Percentiles rank a stretch among this genome's conserved stretches.
Conservation (phyloP, 75 land plant genomes). For the Cupressus sempervirens region DNA sequence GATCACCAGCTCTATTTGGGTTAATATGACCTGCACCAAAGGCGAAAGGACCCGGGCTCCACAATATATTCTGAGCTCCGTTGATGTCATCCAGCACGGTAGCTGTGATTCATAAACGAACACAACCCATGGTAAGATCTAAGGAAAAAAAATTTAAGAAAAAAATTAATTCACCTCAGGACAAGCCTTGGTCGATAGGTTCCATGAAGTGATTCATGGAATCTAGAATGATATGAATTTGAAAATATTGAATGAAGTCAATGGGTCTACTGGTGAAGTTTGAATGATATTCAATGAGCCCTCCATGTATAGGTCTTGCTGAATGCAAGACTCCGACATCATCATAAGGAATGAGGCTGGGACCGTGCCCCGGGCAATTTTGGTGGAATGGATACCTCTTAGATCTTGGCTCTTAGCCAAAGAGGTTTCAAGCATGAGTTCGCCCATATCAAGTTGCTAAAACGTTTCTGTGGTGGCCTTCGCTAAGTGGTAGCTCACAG, state of each 20-base stretch:
- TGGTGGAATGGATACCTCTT: no score
- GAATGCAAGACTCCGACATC: no score
- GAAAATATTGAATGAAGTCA: neutral
- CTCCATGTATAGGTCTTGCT: no score
- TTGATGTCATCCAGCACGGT: constrained; percentile 24
- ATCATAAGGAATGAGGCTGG: no score
- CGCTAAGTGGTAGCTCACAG: no score
- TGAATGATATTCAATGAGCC: no score
- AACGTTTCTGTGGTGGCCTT: no score
- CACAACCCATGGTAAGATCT: neutral
- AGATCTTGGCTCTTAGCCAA: no score
- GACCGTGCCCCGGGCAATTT: no score
- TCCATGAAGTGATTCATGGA: neutral
- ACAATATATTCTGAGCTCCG: constrained; percentile 11
- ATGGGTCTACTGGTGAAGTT: no score
- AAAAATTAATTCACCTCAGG: neutral
- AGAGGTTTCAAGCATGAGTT: no score
- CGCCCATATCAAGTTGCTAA: no score
- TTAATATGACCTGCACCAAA: constrained; percentile 56
- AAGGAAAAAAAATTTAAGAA: neutral
- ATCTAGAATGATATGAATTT: neutral
- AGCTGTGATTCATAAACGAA: constrained; percentile 18
- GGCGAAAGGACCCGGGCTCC: constrained; percentile 33
- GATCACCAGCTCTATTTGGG: constrained; percentile 47
- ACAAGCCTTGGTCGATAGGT: neutral